Conservation (phyloP, 2,329 filamentous ascomycete species). For the Fusarium tupiense region DNA sequence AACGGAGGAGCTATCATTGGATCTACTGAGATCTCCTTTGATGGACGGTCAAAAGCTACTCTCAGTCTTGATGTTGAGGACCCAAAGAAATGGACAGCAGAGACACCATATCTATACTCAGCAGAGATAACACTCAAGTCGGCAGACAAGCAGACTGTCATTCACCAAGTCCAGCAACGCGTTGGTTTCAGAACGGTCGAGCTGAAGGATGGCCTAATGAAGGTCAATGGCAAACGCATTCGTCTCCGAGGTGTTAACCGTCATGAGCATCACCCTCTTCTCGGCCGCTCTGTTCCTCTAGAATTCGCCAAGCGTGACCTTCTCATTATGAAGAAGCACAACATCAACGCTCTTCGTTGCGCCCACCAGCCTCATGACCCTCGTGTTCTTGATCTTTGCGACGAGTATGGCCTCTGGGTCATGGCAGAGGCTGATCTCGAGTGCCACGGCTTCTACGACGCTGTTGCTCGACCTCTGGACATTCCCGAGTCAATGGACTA, state of each 20-base stretch:
- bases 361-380: slow-evolving; percentile 75
- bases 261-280: slow-evolving; percentile 74
- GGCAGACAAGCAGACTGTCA: slow-evolving; percentile 46
- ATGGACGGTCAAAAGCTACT: slow-evolving; percentile 49
- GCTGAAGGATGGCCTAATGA: slow-evolving; percentile 68
- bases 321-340: slow-evolving; percentile 74
- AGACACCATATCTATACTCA: slow-evolving; percentile 70
- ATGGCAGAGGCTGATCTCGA: slow-evolving; percentile 62
- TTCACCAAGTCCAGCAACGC: slow-evolving; percentile 57
- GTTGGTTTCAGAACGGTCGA: slow-evolving; percentile 74
- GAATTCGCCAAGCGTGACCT: slow-evolving; percentile 71
- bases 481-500: slow-evolving; percentile 67
- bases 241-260: slow-evolving; percentile 69
- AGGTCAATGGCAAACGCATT: slow-evolving; percentile 71
- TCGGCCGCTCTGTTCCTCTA: slow-evolving; percentile 70
- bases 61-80: slow-evolving; percentile 57
- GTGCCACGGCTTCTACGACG: slow-evolving; percentile 64
- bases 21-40: slow-evolving; percentile 40
- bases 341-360: slow-evolving; percentile 75
- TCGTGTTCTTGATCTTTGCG: slow-evolving; percentile 66
- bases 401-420: slow-evolving; percentile 73
- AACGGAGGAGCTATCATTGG: slow-evolving; percentile 50
- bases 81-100: slow-evolving; percentile 75
- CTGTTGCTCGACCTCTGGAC: slow-evolving; percentile 59
- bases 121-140: slow-evolving; percentile 64